Evolutionary conservation across 1,284 basidiomycete species (phyloP), one percentile per base, ranked within the genome.

Genomic region (Sporisorium graminicola): DNA sequence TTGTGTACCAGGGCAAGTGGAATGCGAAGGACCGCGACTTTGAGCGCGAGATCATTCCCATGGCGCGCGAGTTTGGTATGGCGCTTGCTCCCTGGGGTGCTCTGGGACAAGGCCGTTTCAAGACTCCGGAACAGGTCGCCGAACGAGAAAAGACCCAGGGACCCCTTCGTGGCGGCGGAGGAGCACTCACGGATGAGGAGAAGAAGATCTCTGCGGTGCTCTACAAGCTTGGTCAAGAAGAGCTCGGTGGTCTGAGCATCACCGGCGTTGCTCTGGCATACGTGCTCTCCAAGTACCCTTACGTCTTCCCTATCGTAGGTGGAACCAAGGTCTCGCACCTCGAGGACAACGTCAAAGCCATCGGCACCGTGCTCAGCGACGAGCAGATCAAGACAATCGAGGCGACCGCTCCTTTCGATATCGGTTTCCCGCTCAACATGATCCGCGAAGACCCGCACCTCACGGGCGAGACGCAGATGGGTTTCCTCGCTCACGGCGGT

Each of bases 21-120:
- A 89, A 87, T 74, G 85, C 90, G 53, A 81, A 88, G 62, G 62
- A 76, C 42, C 87, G 89, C 51, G 89, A 89, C 65, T 86, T 90
- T 59, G 90, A 90, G 85, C 86, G 89, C 14, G 90, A 91, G n/a
- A 88, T 91, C 71, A 87, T 91, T 54, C 90, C 90, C 7, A 90
- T 91, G 90, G 86, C 83, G 53, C 85, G 86, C 35, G 79, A 71
- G 60, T 87, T 88, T 56, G 87, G 88, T 55, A 86, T 88, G 86
- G 87, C 88, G 0, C 82, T 90, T 0, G 87, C 88, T 0, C 88
- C 89, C 0, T 90, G 88, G 88, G 87, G 87, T 44, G 89, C 89
- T 0, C 83, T 91, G 14, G 89, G 86, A 0, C 86, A 76, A 22
- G 88, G 88, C 0, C 87, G 87, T 16, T 86, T 91, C 59, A 87